These are phyloP conservation scores for Sugiyamaella qingdaonensis DNA, from an alignment of 805 yeast species.

Conservation along the genomic window DNA sequence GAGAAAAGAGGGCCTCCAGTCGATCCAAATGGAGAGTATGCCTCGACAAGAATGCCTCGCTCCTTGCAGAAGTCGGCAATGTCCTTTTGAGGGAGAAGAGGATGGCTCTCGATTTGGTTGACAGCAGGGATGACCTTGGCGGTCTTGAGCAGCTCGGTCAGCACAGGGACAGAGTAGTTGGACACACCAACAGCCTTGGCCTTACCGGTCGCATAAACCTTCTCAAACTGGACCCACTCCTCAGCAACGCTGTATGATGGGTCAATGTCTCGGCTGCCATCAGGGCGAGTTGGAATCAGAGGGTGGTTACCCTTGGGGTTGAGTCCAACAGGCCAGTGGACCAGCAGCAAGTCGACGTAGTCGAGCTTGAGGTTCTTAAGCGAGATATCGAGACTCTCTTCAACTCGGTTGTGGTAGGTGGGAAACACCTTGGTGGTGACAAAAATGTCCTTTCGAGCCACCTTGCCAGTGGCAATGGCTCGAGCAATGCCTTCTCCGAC, in stretches of 20 bases:
- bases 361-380: constrained; percentile 62
- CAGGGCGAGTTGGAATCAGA: constrained; percentile 37
- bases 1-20: constrained; percentile 61
- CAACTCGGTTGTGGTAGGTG: constrained; percentile 39
- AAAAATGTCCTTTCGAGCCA: constrained; percentile 61
- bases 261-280: constrained; percentile 38
- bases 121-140: constrained; percentile 53
- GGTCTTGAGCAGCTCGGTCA: constrained; percentile 34
- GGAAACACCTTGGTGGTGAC: constrained; percentile 62
- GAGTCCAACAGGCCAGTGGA: constrained; percentile 77
- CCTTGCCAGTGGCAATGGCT: constrained; percentile 51
- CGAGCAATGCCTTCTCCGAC: constrained; percentile 49
- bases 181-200: constrained; percentile 73
- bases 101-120: constrained; percentile 74
- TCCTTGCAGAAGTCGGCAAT: constrained; percentile 48
- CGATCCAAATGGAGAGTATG: constrained; percentile 69
- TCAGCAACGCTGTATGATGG: constrained; percentile 36
- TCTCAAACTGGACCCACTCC: constrained; percentile 64
- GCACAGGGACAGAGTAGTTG: constrained; percentile 54
- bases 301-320: constrained; percentile 40
- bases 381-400: constrained; percentile 52
- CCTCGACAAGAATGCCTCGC: constrained; percentile 56
- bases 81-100: constrained; percentile 61
- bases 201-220: constrained; percentile 45
- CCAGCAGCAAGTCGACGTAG: constrained; percentile 71